Conservation (phyloP, 108 stramenopile species). For the Tribonema minus region DNA sequence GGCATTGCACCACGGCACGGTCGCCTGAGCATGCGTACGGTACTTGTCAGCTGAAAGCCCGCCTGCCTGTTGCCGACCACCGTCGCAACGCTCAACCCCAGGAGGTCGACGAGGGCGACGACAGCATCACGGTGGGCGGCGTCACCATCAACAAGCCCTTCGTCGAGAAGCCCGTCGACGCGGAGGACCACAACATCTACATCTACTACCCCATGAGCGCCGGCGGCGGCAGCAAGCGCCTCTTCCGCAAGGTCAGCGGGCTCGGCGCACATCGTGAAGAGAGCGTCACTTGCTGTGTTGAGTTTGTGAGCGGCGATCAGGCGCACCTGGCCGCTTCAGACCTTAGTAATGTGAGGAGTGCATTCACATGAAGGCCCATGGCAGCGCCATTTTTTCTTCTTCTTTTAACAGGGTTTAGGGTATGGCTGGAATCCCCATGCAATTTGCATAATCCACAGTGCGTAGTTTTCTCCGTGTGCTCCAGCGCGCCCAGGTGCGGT, state of each 20-base stretch:
- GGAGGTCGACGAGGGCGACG: not conserved
- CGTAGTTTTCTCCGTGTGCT: too few relatives aligned
- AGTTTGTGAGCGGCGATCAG: too few relatives aligned
- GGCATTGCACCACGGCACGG: too few relatives aligned
- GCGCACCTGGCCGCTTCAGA: too few relatives aligned
- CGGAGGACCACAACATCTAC: constrained; percentile 97
- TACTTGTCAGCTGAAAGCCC: not conserved
- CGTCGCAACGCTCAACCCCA: not conserved
- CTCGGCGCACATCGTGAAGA: too few relatives aligned
- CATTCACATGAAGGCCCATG: too few relatives aligned
- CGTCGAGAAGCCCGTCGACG: constrained; percentile 97
- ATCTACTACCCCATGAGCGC: constrained; percentile 92
- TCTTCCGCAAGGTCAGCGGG: constrained; percentile 95
- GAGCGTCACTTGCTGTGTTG: too few relatives aligned
- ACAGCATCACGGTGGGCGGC: constrained; percentile 71
- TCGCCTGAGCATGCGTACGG: not conserved
- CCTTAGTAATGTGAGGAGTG: too few relatives aligned
- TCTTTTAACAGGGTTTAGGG: too few relatives aligned
- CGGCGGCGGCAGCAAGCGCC: constrained; percentile 90
- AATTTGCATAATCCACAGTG: too few relatives aligned
- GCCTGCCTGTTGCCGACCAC: not conserved
- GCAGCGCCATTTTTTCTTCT: too few relatives aligned
- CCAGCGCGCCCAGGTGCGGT: constrained; percentile 42
- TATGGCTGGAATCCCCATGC: too few relatives aligned
- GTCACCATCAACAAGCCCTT: constrained; percentile 90